Evolutionary conservation across 2,329 filamentous ascomycete species (phyloP).

Genomic region (Colletotrichum limetticola): DNA sequence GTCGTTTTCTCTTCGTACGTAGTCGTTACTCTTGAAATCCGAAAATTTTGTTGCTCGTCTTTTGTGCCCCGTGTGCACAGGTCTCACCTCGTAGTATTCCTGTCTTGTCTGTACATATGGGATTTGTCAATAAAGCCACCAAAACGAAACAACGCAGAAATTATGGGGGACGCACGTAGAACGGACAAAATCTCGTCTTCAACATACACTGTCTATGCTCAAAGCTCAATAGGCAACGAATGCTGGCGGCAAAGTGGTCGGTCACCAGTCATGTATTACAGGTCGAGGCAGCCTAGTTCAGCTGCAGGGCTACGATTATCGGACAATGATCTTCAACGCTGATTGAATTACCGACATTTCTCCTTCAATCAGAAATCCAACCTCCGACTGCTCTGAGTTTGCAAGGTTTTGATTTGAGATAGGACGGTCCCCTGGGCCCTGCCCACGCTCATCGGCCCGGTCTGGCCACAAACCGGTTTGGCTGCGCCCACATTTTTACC

Average conservation of each 20-base stretch:
- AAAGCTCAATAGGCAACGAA: neutral
- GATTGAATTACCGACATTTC: neutral
- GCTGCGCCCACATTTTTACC: neutral
- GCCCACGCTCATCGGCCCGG: neutral
- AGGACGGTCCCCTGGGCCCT: neutral
- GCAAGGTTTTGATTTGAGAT: neutral
- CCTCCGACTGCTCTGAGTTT: neutral
- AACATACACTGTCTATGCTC: neutral
- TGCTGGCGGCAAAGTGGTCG: neutral
- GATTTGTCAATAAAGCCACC: neutral
- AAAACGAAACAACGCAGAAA: neutral
- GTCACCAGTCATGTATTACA: neutral
- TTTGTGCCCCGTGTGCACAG: neutral
- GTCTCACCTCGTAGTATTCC: neutral
- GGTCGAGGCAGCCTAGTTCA: neutral
- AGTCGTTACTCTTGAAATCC: neutral
- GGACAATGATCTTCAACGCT: neutral
- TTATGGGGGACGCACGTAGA: neutral
- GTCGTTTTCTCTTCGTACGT: neutral
- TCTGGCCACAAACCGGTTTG: neutral
- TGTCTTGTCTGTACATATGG: neutral
- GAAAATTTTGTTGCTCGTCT: neutral
- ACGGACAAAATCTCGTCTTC: neutral
- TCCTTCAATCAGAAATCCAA: neutral
- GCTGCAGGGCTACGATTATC: no score